Evolutionary conservation across 495 filamentous ascomycete species (phyloP).

Genomic region (Hypoxylon rickii): DNA sequence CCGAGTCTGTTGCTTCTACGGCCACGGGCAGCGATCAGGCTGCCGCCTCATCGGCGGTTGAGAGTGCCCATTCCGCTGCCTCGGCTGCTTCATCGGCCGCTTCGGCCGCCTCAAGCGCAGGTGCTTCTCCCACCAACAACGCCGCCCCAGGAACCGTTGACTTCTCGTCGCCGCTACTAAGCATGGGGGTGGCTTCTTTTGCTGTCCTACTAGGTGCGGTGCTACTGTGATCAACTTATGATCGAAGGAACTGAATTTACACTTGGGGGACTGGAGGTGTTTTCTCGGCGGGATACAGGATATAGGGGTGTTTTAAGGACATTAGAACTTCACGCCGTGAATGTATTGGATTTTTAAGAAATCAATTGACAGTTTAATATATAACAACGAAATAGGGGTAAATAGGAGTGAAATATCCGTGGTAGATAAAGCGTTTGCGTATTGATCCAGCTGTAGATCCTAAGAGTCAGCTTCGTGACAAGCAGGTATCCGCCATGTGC

Average conservation of each 20-base stretch:
- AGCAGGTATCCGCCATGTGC: too few relatives aligned
- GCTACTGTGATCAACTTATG: conserved; percentile 7
- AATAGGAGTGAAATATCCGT: too few relatives aligned
- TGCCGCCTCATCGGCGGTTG: conserved; percentile 19
- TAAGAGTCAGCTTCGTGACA: too few relatives aligned
- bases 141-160: conserved; percentile 5
- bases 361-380: too few relatives aligned
- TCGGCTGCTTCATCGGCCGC: conserved; percentile 9
- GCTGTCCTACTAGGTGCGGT: conserved; percentile 21
- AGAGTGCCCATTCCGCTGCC: conserved; percentile 21
- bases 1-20: conserved; percentile 19
- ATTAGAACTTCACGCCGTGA: too few relatives aligned
- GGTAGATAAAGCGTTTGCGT: too few relatives aligned
- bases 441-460: too few relatives aligned
- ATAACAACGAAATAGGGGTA: too few relatives aligned
- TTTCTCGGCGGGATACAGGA: neutral
- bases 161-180: conserved; percentile 16
- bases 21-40: conserved; percentile 21
- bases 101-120: conserved; percentile 1
- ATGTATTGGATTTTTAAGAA: too few relatives aligned
- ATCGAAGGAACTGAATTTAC: neutral
- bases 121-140: neutral
- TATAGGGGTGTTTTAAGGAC: neutral
- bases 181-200: conserved; percentile 14
- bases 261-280: neutral